Conservation (phyloP, 192 early-diverging fungal species). For the Linnemannia hyalina region DNA sequence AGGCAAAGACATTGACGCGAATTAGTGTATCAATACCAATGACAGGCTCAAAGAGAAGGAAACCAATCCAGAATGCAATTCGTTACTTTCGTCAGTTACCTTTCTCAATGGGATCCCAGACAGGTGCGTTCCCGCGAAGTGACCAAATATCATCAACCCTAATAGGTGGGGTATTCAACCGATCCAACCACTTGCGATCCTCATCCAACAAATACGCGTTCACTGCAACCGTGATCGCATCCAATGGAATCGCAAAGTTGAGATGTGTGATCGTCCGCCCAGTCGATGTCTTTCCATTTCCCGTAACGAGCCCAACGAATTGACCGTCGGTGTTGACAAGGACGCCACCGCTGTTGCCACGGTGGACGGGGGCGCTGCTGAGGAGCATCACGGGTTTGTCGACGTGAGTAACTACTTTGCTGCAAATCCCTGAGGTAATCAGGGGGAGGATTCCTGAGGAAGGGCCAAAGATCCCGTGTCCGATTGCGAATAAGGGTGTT, state of each 20-base stretch:
- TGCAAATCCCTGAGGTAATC: conserved; percentile 53
- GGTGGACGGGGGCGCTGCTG: conserved; percentile 52
- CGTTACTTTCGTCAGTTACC: neutral
- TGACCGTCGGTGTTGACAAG: conserved; percentile 41
- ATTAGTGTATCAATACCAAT: neutral
- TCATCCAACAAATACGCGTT: conserved; percentile 46
- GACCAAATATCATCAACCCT: conserved; percentile 51
- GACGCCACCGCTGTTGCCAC: conserved; percentile 58
- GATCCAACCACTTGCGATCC: conserved; percentile 49
- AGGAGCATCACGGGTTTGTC: conserved; percentile 51
- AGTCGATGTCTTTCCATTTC: conserved; percentile 53
- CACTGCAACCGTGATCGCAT: conserved; percentile 34
- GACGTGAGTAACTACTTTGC: conserved; percentile 34
- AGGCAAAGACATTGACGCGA: neutral
- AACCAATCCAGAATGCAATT: neutral
- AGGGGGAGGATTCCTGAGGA: conserved; percentile 48
- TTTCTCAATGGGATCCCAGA: conserved; percentile 51
- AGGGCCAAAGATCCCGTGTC: conserved; percentile 55
- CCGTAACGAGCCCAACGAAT: conserved; percentile 50
- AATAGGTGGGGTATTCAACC: conserved; percentile 26
- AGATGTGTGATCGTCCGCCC: conserved; percentile 57
- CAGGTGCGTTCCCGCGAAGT: conserved; percentile 41
- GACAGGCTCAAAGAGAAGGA: neutral
- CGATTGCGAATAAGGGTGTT: conserved; percentile 54
- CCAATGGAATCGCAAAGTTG: conserved; percentile 56